Base-by-base conservation (phyloP, 257 asterid genomes). In the Parsonsia alboflavescens region DNA sequence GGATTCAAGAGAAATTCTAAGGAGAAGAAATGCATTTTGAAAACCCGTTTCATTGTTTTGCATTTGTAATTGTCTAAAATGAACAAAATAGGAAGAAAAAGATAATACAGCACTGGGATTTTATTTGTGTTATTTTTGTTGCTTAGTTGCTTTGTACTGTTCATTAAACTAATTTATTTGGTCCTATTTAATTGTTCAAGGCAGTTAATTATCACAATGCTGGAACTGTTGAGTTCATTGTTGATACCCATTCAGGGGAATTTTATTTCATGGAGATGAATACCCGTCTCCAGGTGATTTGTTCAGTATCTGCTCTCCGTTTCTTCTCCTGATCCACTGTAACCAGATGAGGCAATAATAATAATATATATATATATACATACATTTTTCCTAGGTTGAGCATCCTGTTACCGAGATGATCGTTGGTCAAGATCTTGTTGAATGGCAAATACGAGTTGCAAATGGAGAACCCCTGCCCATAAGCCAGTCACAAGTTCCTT, bases 211-310 rank as follows among this genome's bases (percentile, higher is more conserved):
- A 95, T 82, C 84, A 89, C 82, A 95, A 75, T 87, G 98, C 98
- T 58, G 99, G 99, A 74, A 95, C 99, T 53, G 98, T 95, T 70
- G 99, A 95, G 84, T 95, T 95, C 75, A 95, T 95, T 73, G 90
- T 95, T 79, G 99, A 95, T 85, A 92, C 98, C 45, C 73, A 77
- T 79, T 85, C 97, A 30, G 99, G 94, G 76, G 77, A 91, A 58
- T 95, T 95, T 81, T 89, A 90, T 86, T 95, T 95, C 82, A 95
- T 95, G 99, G 99, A 95, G 98, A 95, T 95, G 99, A 95, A 95
- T 83, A 95, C 99, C 82, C 98, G 99, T 68, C 97, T 95, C 75
- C 99, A 95, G 98, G 99, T 95, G 75, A 73, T 76, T 83, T 83
- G 62, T 54, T 70, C 69, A 71, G 61, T 68, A 57, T 73, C 57